Conservation (phyloP, 257 asterid species). For the Rhazya stricta region DNA sequence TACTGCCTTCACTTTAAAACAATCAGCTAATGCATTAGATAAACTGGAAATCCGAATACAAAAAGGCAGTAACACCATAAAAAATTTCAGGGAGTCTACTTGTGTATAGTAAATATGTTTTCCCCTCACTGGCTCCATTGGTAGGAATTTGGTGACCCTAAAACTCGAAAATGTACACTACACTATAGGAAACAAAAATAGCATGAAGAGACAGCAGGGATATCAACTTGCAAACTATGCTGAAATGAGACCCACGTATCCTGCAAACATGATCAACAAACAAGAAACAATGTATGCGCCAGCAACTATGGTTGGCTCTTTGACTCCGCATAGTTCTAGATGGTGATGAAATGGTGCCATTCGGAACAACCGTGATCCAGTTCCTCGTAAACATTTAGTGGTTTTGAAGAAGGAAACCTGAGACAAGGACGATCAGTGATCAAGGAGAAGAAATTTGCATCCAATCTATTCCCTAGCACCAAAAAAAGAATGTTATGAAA, state of each 20-base stretch:
- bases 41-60: too few relatives aligned
- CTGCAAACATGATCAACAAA: conserved; percentile 53
- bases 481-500: background rate
- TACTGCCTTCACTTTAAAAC: too few relatives aligned
- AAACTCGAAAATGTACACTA: background rate
- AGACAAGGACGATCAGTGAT: conserved; percentile 4
- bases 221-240: conserved; percentile 34
- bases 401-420: conserved; percentile 52
- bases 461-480: background rate
- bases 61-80: too few relatives aligned
- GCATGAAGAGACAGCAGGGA: background rate
- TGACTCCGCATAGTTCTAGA: conserved; percentile 56
- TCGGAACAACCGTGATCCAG: conserved; percentile 39
- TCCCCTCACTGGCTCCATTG: background rate
- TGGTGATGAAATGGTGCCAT: conserved; percentile 64
- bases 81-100: background rate
- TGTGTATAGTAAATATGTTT: background rate
- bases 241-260: conserved; percentile 63
- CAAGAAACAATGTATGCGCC: conserved; percentile 57
- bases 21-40: too few relatives aligned
- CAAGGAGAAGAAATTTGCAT: background rate
- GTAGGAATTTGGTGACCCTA: background rate
- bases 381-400: conserved; percentile 36
- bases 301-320: conserved; percentile 61
- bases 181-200: background rate